Base-by-base conservation (phyloP, 306 rosid species). In the Casuarina equisetifolia region DNA sequence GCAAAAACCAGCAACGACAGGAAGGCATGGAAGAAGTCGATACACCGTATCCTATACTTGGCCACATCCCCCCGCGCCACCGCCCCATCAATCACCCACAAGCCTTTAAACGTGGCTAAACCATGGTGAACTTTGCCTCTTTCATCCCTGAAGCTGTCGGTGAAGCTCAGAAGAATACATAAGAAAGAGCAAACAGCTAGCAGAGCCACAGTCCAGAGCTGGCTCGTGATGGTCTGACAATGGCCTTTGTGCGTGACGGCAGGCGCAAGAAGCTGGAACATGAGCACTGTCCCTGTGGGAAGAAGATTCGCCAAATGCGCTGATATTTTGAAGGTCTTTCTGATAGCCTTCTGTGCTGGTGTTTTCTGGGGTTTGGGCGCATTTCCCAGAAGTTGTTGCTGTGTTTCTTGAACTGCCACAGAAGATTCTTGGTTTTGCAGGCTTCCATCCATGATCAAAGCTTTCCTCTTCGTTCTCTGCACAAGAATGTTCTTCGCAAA, bases 21-120 rank as follows among this genome's bases (percentile, higher is more conserved):
- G 15, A 87, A 80, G 1, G 94, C 94, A 73, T 96, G 99, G 58
- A 92, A 66, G 78, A 95, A 91, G 80, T 95, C 97, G 40, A 88
- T 74, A 13, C 86, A 84, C 63, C 79, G 79, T 36, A 96, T 20
- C 32, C 72, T 79, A 66, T 86, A 91, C 20, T 85, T 91, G 0
- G 53, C 74, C 0, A 90, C 90, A 57, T 75, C 93, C 4, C 72
- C 83, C 0, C 38, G 12, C 32, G 79, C 48, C 15, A 90, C 74
- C 49, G 50, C 71, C 15, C 89, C 92, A 70, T 95, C 99, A 51
- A 91, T 66, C 39, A 91, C 80, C 99, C 96, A 91, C 13, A 92
- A 38, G 4, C 99, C 99, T 3, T 46, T 79, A 42, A 15, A 19
- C 32, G 99, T 80, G 2, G 94, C 97, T 3, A 92, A 6, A 0